Base-by-base conservation (phyloP, 164 flowering plant genomes). In the Umbilicus rupestris region DNA sequence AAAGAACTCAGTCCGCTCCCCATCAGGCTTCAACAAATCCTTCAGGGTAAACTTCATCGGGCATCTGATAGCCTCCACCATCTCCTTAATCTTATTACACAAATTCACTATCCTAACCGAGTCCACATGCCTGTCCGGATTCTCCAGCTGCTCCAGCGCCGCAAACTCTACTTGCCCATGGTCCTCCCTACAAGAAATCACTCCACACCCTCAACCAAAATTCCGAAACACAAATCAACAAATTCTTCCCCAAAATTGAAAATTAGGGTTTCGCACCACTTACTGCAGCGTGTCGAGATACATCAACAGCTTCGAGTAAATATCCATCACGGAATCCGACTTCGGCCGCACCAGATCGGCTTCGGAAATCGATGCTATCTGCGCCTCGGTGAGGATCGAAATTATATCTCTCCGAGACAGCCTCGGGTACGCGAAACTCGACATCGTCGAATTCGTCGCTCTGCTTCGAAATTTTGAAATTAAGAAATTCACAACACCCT, bases 111-210 rank as follows among this genome's bases (percentile, higher is more conserved):
- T 64, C 62, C 72, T 77, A 17, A 85, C 73, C 0, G 99, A 87
- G 2, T 81, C 83, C 0, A 66, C 69, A 57, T 84, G 88, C 55
- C 68, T 67, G 31, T 95, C 96, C 7, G 97, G 97, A 68, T 89
- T 84, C 78, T 89, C 99, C 31, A 95, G 74, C 66, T 74, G 83
- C 76, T 80, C 92, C 55, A 94, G 71, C 16, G 85, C 95, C 7
- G 64, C 73, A 49, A 91, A 94, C 68, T 87, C 92, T 28, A 83
- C 72, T 65, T 86, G 92, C 39, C 74, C 87, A 30, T 76, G 69
- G 66, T 91, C 93, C 14, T 89, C 96, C 78, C 98, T 87, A 76
- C 68, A 70, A 69, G 62, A 70, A 29, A 52, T 28, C 3, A 24
- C 64, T 41, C 29, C 15, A 64, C 5, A 17, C 2, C 0, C 28